A percentile compares a stretch with the other conserved stretches of the same genome.
Conservation (phyloP, 768 basidiomycete genomes). For the Hygrocybe coccinea region DNA sequence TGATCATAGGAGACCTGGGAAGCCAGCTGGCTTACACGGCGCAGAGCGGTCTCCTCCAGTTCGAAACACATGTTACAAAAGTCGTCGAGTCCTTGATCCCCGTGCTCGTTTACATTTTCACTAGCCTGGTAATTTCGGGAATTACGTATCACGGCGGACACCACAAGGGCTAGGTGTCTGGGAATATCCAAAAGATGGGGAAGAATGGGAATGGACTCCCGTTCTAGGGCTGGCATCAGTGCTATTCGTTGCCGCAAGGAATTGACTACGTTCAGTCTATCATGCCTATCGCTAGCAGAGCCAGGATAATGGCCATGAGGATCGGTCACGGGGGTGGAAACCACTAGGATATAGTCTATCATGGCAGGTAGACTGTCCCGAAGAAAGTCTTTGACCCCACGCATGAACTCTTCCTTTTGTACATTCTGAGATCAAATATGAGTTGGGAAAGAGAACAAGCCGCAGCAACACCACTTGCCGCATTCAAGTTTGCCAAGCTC, state of each 20-base stretch:
- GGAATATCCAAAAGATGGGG: constrained; percentile 77
- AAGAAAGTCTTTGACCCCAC: constrained; percentile 69
- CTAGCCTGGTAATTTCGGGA: constrained; percentile 41
- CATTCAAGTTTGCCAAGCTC: constrained; percentile 80
- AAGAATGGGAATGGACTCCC: constrained; percentile 66
- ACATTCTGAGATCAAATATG: constrained; percentile 37
- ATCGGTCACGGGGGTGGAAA: constrained; percentile 54
- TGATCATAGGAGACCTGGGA: constrained; percentile 32
- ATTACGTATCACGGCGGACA: constrained; percentile 70
- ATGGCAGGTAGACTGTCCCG: constrained; percentile 59
- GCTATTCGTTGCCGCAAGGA: constrained; percentile 53
- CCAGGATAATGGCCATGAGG: constrained; percentile 22
- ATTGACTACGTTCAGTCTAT: constrained; percentile 50
- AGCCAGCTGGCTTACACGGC: constrained; percentile 60
- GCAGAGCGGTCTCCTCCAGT: constrained; percentile 65
- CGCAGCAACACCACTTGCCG: constrained; percentile 39
- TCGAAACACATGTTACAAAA: constrained; percentile 61
- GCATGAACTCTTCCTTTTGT: constrained; percentile 81
- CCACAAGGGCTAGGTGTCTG: constrained; percentile 69
- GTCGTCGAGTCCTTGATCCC: constrained; percentile 45
- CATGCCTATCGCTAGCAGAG: constrained; percentile 39
- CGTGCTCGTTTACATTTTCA: constrained; percentile 28
- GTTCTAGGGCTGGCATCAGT: constrained; percentile 52
- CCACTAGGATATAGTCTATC: constrained; percentile 70
- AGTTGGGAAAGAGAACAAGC: neutral